Percentiles rank a stretch among this genome's conserved stretches.
Conservation (phyloP, 2,329 filamentous ascomycete species). For the Colletotrichum liaoningense region DNA sequence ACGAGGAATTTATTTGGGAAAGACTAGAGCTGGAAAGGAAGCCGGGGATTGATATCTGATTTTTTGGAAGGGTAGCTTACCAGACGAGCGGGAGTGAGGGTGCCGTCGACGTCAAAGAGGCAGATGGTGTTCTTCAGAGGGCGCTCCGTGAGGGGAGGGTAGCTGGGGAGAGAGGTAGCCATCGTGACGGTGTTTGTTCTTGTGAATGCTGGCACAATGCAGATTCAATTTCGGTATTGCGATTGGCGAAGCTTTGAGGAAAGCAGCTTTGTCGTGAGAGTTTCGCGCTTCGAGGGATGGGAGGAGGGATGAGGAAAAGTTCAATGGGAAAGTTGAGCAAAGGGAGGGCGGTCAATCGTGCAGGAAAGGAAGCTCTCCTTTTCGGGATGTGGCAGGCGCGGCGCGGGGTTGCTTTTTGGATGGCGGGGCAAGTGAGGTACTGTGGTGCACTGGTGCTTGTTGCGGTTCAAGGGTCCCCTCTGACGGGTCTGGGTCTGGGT, state of each 20-base stretch:
- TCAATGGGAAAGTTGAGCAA: neutral
- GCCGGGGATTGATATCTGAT: no score
- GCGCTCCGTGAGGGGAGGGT: constrained; percentile 83
- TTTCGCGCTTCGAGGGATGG: neutral
- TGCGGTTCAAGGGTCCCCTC: constrained; percentile 6
- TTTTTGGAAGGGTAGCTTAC: constrained; percentile 59
- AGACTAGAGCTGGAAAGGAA: neutral
- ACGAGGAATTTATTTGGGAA: neutral
- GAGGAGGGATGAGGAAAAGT: neutral
- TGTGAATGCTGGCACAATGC: neutral
- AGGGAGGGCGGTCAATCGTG: neutral
- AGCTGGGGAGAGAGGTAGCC: constrained; percentile 50
- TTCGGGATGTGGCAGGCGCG: constrained; percentile 28
- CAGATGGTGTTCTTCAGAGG: constrained; percentile 92
- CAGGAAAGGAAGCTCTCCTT: constrained; percentile 16
- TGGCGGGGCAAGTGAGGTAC: constrained; percentile 33
- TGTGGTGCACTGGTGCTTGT: neutral
- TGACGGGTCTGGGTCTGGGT: neutral
- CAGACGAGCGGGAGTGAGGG: constrained; percentile 83
- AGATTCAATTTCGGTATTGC: neutral
- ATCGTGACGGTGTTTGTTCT: constrained; percentile 20
- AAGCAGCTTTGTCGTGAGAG: neutral
- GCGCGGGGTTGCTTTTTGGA: constrained; percentile 31
- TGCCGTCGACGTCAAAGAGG: constrained; percentile 97
- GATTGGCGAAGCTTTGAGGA: neutral